phyloP scores from a whole-genome alignment of 371 early-diverging fungal genomes.

The Saksenaea vasiformis region DNA sequence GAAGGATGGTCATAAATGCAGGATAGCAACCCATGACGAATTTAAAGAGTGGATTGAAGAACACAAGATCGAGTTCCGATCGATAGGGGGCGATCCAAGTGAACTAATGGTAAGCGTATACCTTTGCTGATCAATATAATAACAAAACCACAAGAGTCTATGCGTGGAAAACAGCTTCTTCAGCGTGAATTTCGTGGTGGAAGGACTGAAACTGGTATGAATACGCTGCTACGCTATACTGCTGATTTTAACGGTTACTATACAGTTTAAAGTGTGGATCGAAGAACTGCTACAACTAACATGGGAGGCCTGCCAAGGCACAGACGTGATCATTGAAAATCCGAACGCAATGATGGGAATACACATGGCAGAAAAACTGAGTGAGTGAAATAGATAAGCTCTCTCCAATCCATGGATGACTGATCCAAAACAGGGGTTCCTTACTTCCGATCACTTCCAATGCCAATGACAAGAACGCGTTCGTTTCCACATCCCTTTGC shows the following conservation, averaged over 20 bases:
- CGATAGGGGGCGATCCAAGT: constrained; percentile 72
- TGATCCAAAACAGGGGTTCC: constrained; percentile 49
- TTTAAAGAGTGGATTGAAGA: constrained; percentile 73
- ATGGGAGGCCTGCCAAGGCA: constrained; percentile 72
- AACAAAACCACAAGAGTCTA: constrained; percentile 43
- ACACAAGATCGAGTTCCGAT: constrained; percentile 73
- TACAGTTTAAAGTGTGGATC: constrained; percentile 61
- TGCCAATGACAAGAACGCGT: constrained; percentile 85
- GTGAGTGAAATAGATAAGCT: constrained; percentile 9
- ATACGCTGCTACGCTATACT: not conserved
- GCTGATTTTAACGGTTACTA: not conserved
- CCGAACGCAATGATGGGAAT: constrained; percentile 78
- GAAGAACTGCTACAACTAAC: constrained; percentile 66
- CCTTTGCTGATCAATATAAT: not conserved
- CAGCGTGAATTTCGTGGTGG: constrained; percentile 68
- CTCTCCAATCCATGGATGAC: no score
- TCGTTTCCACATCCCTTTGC: constrained; percentile 85
- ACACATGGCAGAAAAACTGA: constrained; percentile 76
- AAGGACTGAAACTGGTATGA: constrained; percentile 56
- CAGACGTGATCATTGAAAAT: constrained; percentile 75
- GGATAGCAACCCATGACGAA: constrained; percentile 78
- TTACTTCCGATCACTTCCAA: constrained; percentile 75
- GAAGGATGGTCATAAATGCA: constrained; percentile 70
- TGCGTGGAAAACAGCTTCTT: constrained; percentile 82
- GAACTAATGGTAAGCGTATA: constrained; percentile 55